Conservation (phyloP, 345 rosid genomes). For the Pistacia integerrima region DNA sequence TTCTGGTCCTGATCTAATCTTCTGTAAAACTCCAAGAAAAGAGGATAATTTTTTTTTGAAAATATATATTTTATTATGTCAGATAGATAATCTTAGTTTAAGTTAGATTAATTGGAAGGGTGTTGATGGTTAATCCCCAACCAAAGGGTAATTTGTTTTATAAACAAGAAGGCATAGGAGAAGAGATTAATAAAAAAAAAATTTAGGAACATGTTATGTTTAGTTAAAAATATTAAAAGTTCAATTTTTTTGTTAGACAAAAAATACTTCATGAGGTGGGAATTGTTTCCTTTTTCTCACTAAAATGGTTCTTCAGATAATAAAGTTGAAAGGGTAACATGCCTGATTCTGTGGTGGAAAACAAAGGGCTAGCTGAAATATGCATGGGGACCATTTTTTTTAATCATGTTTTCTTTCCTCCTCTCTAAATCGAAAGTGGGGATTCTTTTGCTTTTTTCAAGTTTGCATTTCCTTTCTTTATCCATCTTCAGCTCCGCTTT, state of each 20-base stretch:
- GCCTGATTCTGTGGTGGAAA: background rate
- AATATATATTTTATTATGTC: no score
- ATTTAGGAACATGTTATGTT: background rate
- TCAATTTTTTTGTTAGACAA: background rate
- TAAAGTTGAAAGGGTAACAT: background rate
- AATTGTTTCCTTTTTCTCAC: no score
- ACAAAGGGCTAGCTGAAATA: background rate
- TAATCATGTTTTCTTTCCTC: background rate
- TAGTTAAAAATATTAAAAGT: background rate
- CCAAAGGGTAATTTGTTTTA: background rate
- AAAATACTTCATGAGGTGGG: background rate
- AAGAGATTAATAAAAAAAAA: no score
- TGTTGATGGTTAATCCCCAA: no score
- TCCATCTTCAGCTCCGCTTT: background rate
- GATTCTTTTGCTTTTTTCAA: slow-evolving; percentile 5
- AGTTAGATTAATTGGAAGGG: no score
- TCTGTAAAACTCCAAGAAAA: background rate
- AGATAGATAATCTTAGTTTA: no score
- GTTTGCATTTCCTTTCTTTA: background rate
- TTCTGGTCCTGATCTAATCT: background rate
- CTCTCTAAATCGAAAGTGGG: background rate
- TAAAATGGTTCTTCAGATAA: background rate
- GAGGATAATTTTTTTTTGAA: background rate
- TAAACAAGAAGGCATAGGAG: background rate
- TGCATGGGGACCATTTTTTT: slow-evolving; percentile 5